A percentile compares a stretch with the other conserved stretches of the same genome.
Conservation (phyloP, 2,329 filamentous ascomycete genomes). For the Talaromyces atroroseus region DNA sequence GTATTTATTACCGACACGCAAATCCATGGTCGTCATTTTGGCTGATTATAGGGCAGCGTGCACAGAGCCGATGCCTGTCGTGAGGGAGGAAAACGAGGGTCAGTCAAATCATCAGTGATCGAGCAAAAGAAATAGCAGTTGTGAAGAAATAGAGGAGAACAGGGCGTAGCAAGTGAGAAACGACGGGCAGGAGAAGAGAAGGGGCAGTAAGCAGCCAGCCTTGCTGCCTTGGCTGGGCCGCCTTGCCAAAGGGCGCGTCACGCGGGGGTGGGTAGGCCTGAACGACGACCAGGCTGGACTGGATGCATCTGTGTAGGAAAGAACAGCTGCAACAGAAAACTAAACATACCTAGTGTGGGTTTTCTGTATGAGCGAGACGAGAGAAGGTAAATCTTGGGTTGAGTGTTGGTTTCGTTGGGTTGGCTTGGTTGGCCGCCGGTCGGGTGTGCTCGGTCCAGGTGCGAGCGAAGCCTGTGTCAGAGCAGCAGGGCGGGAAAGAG, state of each 20-base stretch:
- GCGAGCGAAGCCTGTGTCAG: not conserved
- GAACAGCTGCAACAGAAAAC: not conserved
- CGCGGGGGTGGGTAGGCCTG: slow-evolving; percentile 4
- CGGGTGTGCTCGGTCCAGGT: not conserved
- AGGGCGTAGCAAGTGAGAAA: not conserved
- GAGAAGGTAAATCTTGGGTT: not conserved
- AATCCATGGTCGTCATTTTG: slow-evolving; percentile 50
- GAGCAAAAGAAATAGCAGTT: not conserved
- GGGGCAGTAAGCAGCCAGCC: not conserved
- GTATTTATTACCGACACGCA: slow-evolving; percentile 99
- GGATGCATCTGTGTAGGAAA: not conserved
- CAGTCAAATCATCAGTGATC: not conserved
- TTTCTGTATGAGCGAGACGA: not conserved
- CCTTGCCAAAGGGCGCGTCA: slow-evolving; percentile 10
- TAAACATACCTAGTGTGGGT: not conserved
- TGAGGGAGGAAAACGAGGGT: not conserved
- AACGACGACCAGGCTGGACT: slow-evolving; percentile 4
- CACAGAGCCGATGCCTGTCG: not conserved
- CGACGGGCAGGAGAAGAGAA: not conserved
- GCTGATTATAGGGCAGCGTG: slow-evolving; percentile 3
- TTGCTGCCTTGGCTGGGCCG: slow-evolving; percentile 7
- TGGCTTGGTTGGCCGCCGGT: slow-evolving; percentile 2
- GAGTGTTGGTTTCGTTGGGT: not conserved
- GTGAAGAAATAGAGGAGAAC: not conserved
- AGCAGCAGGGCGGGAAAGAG: not conserved